Percentiles rank a stretch among this genome's conserved stretches.
phyloP scores from a whole-genome alignment of 164 flowering plant species.

The Aristolochia fimbriata region DNA sequence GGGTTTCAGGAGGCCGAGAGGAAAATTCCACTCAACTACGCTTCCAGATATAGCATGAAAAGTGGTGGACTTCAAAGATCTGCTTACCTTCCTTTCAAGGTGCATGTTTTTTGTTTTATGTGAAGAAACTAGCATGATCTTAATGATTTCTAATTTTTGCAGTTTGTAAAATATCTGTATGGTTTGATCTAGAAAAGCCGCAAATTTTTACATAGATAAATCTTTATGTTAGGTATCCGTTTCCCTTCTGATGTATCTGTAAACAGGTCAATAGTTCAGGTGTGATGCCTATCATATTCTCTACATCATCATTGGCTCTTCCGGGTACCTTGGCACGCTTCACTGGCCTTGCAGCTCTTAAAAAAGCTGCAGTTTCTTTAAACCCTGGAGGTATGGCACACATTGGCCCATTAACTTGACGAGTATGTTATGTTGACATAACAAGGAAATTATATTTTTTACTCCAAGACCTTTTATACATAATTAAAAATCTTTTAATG shows the following conservation, averaged over 20 bases:
- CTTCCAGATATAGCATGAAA: conserved; percentile 70
- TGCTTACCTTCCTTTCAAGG: conserved; percentile 98
- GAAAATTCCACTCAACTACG: conserved; percentile 97
- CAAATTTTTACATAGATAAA: no score
- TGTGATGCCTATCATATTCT: conserved; percentile 99
- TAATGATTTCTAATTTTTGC: neutral
- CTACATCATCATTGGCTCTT: conserved; percentile 93
- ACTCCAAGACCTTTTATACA: no score
- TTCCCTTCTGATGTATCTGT: neutral
- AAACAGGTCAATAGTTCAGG: conserved; percentile 96
- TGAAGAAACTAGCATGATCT: neutral
- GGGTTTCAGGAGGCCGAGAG: conserved; percentile 96
- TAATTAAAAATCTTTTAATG: no score
- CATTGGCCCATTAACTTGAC: neutral
- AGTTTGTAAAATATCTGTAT: no score
- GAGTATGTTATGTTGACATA: neutral
- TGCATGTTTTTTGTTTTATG: conserved; percentile 9
- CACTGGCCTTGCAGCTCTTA: conserved; percentile 70
- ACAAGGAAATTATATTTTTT: no score
- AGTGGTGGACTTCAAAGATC: conserved; percentile 81
- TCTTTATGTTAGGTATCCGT: neutral
- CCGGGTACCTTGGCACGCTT: conserved; percentile 97
- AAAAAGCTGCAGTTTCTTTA: conserved; percentile 81
- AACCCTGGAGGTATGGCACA: conserved; percentile 77
- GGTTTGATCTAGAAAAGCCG: no score